phyloP scores from a whole-genome alignment of 2,329 filamentous ascomycete species.

The Colletotrichum zoysiae region DNA sequence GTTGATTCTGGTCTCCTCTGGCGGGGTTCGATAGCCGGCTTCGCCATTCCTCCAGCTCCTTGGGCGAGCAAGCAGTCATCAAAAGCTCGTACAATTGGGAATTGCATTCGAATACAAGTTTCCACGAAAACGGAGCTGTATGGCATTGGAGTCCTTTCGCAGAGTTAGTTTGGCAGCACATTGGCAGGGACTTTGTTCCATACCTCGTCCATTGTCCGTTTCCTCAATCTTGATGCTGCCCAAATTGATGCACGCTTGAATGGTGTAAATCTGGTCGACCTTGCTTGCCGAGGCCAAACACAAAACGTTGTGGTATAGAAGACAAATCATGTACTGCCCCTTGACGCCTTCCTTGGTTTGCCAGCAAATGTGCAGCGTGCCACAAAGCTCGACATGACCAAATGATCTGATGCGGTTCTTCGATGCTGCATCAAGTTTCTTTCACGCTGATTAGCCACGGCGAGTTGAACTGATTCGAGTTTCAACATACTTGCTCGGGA shows the following conservation, averaged over 20 bases:
- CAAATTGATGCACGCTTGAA: slow-evolving; percentile 80
- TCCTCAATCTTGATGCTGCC: slow-evolving; percentile 76
- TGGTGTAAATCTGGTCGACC: slow-evolving; percentile 75
- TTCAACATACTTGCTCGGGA: slow-evolving; percentile 71
- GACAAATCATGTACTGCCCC: slow-evolving; percentile 86
- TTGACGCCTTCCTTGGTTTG: slow-evolving; percentile 75
- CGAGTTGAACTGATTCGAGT: background rate
- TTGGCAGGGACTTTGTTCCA: slow-evolving; percentile 43
- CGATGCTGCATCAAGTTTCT: slow-evolving; percentile 65
- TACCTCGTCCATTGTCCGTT: slow-evolving; percentile 80
- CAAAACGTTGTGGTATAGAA: slow-evolving; percentile 85
- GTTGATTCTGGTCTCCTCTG: slow-evolving; percentile 61
- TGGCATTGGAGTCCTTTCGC: slow-evolving; percentile 85
- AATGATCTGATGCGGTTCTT: slow-evolving; percentile 81
- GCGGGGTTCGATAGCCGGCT: slow-evolving; percentile 68
- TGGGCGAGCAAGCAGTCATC: slow-evolving; percentile 84
- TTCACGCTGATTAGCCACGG: slow-evolving; percentile 9
- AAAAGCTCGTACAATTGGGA: slow-evolving; percentile 86
- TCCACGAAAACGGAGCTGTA: slow-evolving; percentile 90
- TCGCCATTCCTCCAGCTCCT: slow-evolving; percentile 86
- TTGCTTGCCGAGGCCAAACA: slow-evolving; percentile 78
- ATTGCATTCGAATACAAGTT: slow-evolving; percentile 84
- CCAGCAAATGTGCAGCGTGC: slow-evolving; percentile 86
- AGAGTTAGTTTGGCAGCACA: slow-evolving; percentile 40
- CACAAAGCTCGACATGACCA: slow-evolving; percentile 85